These are phyloP conservation scores for Phytopythium oedochilum DNA, from an alignment of 352 stramenopile genomes.

Conservation along the genomic window DNA sequence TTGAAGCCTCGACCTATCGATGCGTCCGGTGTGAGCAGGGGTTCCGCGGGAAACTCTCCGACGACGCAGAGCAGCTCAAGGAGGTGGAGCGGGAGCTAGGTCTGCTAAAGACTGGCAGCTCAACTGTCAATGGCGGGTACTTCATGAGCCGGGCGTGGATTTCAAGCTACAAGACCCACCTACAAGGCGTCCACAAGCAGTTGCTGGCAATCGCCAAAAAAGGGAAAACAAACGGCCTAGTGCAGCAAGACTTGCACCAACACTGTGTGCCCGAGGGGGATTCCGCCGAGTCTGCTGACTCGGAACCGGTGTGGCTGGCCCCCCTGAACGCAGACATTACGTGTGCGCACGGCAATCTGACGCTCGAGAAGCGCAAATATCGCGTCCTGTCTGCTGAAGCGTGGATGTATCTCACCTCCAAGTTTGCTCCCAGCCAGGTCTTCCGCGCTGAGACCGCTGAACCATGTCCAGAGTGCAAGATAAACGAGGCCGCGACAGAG, in stretches of 20 bases:
- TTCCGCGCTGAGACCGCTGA: conserved; percentile 27
- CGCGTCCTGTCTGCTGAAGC: conserved; percentile 37
- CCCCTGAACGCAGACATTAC: conserved; percentile 72
- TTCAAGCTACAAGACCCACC: conserved; percentile 59
- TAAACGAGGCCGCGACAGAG: conserved; percentile 44
- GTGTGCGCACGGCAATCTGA: conserved; percentile 61
- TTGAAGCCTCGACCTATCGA: conserved; percentile 37
- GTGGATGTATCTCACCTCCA: conserved; percentile 60
- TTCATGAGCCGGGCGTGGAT: conserved; percentile 75
- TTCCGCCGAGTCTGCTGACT: background rate
- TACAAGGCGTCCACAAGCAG: conserved; percentile 43
- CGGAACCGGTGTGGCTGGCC: conserved; percentile 26
- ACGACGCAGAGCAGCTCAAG: conserved; percentile 46
- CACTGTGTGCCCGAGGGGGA: conserved; percentile 5
- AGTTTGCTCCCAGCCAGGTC: conserved; percentile 40
- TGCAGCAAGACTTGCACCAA: conserved; percentile 9
- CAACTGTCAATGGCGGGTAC: conserved; percentile 19
- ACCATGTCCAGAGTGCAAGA: conserved; percentile 45
- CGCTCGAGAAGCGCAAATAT: conserved; percentile 66
- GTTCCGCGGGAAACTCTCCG: conserved; percentile 47
- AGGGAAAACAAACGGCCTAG: conserved; percentile 16
- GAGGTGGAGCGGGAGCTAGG: conserved; percentile 39
- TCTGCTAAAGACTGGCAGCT: conserved; percentile 40
- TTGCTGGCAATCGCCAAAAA: conserved; percentile 24
- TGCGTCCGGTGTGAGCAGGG: conserved; percentile 39